Percentiles rank a stretch among this genome's conserved stretches.
Evolutionary conservation across 371 early-diverging fungal species (phyloP).

Genomic region (Fennellomyces sp.): DNA sequence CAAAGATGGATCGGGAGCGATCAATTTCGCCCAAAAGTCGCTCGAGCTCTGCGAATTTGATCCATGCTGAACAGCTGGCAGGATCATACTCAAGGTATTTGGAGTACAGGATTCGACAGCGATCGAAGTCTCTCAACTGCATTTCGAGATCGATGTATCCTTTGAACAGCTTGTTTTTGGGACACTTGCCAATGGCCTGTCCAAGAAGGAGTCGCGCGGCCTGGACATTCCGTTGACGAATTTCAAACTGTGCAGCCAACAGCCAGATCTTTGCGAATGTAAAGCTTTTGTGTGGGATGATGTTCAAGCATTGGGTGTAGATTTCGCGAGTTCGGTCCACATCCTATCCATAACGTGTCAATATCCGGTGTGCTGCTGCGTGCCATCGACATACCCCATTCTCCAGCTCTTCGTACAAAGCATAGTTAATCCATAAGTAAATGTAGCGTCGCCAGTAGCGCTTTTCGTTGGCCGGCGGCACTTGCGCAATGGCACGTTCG

Average conservation of each 20-base stretch:
- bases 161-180: slow-evolving; percentile 86
- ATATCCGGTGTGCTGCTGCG: background rate
- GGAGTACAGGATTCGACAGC: slow-evolving; percentile 88
- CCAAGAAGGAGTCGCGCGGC: slow-evolving; percentile 88
- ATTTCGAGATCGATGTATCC: slow-evolving; percentile 97
- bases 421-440: slow-evolving; percentile 98
- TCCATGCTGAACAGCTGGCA: slow-evolving; percentile 90
- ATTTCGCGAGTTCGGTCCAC: slow-evolving; percentile 81
- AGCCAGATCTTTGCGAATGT: slow-evolving; percentile 98
- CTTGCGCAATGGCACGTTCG: slow-evolving; percentile 92
- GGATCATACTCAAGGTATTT: slow-evolving; percentile 88
- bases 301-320: slow-evolving; percentile 81
- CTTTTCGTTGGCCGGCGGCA: slow-evolving; percentile 89
- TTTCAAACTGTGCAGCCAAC: slow-evolving; percentile 87
- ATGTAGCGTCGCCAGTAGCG: slow-evolving; percentile 95
- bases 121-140: slow-evolving; percentile 91
- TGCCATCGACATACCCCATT: slow-evolving; percentile 52
- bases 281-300: slow-evolving; percentile 92
- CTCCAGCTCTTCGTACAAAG: slow-evolving; percentile 92
- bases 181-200: slow-evolving; percentile 82
- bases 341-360: slow-evolving; percentile 65
- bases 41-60: slow-evolving; percentile 94
- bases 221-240: slow-evolving; percentile 76
- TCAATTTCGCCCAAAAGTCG: slow-evolving; percentile 85
- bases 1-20: slow-evolving; percentile 86